These are phyloP conservation scores for Microdochium nivale DNA, from an alignment of 2,329 filamentous ascomycete genomes.

Conservation along the genomic window DNA sequence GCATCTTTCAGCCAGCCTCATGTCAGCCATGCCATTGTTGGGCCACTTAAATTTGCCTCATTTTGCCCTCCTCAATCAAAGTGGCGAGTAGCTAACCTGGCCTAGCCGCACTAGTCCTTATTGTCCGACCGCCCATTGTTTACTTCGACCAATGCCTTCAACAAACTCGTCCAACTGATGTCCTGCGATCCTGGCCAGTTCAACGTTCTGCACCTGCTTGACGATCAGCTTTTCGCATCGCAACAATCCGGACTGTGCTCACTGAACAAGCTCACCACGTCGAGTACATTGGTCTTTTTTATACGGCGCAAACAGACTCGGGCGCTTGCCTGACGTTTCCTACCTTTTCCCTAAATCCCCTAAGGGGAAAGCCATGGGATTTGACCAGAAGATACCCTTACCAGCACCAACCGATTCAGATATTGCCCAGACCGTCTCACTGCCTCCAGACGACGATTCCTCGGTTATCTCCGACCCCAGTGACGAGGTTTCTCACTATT, in stretches of 20 bases:
- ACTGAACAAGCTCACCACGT: background rate
- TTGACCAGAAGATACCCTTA: conserved; percentile 55
- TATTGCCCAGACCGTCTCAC: conserved; percentile 27
- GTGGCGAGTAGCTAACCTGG: background rate
- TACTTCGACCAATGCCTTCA: background rate
- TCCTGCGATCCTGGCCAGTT: background rate
- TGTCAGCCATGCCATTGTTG: no score
- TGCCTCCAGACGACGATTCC: conserved; percentile 56
- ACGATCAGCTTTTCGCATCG: background rate
- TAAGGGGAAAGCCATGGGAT: conserved; percentile 32
- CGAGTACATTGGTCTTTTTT: background rate
- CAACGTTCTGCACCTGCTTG: background rate
- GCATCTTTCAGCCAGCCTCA: no score
- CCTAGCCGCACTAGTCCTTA: background rate
- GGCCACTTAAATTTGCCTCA: background rate
- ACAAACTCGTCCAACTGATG: background rate
- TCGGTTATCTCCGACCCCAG: conserved; percentile 58
- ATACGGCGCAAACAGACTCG: background rate
- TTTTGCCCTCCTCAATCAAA: background rate
- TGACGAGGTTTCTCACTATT: conserved; percentile 66
- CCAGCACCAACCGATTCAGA: conserved; percentile 64
- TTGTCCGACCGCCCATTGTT: background rate
- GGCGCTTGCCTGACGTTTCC: background rate
- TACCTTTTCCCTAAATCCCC: background rate
- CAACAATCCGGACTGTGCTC: background rate